Conservation (phyloP, 371 early-diverging fungal species). For the Conidiobolus incongruus region DNA sequence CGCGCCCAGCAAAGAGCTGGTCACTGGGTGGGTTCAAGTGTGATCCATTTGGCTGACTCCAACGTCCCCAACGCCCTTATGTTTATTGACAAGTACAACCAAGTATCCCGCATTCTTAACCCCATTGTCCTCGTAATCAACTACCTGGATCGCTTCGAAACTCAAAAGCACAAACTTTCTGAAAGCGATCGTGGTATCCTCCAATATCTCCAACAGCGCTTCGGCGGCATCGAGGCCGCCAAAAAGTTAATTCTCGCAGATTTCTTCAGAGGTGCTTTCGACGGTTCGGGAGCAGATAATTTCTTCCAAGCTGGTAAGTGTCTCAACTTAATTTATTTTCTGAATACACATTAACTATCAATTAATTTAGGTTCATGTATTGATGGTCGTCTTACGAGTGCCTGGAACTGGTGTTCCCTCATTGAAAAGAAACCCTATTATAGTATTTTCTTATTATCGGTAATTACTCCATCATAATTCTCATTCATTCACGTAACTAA, state of each 20-base stretch:
- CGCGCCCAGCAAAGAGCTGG: slow-evolving; percentile 67
- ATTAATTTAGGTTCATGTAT: slow-evolving; percentile 52
- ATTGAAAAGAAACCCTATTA: slow-evolving; percentile 90
- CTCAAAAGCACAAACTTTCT: slow-evolving; percentile 4
- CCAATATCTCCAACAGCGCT: slow-evolving; percentile 37
- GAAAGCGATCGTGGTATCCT: slow-evolving; percentile 20
- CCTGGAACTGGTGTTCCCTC: slow-evolving; percentile 88
- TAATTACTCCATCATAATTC: no score
- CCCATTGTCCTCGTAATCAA: slow-evolving; percentile 61
- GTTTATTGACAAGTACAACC: slow-evolving; percentile 95
- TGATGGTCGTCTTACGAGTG: slow-evolving; percentile 83
- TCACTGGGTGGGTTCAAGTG: slow-evolving; percentile 84
- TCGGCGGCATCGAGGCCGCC: slow-evolving; percentile 31
- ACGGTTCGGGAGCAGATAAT: slow-evolving; percentile 88
- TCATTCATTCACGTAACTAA: no score
- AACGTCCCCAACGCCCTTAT: slow-evolving; percentile 81
- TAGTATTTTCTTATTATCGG: slow-evolving; percentile 72
- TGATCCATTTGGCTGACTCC: slow-evolving; percentile 88
- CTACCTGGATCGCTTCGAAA: slow-evolving; percentile 31
- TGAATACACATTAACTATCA: background rate
- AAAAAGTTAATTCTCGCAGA: slow-evolving; percentile 61
- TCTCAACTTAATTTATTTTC: background rate
- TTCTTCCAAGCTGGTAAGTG: slow-evolving; percentile 65
- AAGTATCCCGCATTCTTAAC: slow-evolving; percentile 77
- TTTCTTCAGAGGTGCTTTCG: slow-evolving; percentile 88